Evolutionary conservation across 805 yeast species (phyloP).

Genomic region (Yarrowia divulgata): DNA sequence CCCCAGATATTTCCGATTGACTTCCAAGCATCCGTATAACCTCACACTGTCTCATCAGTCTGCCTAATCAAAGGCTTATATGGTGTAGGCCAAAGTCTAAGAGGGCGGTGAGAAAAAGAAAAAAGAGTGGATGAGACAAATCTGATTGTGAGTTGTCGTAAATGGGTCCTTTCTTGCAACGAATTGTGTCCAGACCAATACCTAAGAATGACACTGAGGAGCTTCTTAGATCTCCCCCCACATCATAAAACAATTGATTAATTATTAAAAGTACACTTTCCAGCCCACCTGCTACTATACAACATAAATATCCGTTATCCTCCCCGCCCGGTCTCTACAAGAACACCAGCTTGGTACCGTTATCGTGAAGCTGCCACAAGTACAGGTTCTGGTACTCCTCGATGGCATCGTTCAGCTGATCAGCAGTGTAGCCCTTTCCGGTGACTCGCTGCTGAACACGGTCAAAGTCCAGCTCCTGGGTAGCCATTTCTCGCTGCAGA

Average conservation of each 20-base stretch:
- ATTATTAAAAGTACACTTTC: conserved; percentile 19
- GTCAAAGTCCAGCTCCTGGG: conserved; percentile 52
- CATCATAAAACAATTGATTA: neutral
- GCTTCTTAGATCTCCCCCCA: too few species aligned
- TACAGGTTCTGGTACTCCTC: conserved; percentile 60
- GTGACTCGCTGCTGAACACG: conserved; percentile 60
- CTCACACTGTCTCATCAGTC: conserved; percentile 17
- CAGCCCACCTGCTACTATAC: conserved; percentile 21
- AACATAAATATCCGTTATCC: conserved; percentile 9
- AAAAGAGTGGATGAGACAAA: too few species aligned
- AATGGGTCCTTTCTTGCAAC: too few species aligned
- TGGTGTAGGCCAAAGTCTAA: conserved; percentile 10
- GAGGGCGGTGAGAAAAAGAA: neutral
- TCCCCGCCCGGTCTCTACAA: conserved; percentile 24
- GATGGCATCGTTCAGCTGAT: conserved; percentile 77
- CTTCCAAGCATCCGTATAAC: neutral
- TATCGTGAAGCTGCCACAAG: conserved; percentile 36
- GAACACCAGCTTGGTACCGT: conserved; percentile 42
- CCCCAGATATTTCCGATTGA: neutral
- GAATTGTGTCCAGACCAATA: too few species aligned
- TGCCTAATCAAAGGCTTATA: conserved; percentile 14
- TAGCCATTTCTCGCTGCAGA: conserved; percentile 45
- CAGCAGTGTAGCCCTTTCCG: conserved; percentile 83
- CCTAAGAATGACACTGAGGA: too few species aligned
- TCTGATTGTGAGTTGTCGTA: too few species aligned